Evolutionary conservation across 2,329 filamentous ascomycete species (phyloP), one percentile per base, ranked within the genome.

Genomic region (Gremmenia infestans): DNA sequence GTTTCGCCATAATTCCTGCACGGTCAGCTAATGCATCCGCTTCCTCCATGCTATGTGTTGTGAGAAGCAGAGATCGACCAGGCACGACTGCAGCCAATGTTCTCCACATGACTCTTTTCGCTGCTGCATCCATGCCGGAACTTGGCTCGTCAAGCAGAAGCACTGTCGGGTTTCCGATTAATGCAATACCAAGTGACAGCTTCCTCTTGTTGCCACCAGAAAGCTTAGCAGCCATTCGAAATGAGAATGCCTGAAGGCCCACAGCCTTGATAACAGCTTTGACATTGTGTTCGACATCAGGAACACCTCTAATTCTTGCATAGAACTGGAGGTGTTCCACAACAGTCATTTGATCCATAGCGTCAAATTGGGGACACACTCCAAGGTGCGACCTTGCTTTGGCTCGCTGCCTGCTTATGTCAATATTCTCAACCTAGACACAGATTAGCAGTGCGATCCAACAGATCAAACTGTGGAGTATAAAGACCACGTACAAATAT

Each of bases 131-230:
- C 75, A 97, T 88, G 0, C 92, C 91, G 0, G 87, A 91, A 0
- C 83, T 89, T 0, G 93, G 93, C 69, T 97, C 93, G 67, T 97
- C 93, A 2, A 97, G 85, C 0, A 97, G 78, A 1, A 97, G 76
- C 0, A 96, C 91, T 0, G 86, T 83, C 0, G 92, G 92, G 65
- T 97, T 96, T 4, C 92, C 93, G 81, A 96, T 96, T 1, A 97
- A 76, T 0, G 93, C 92, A 54, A 97, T 96, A 3, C 88, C 92
- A 0, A 97, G 80, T 17, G 85, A 90, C 1, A 97, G 76, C 72
- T 97, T 97, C n/a, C 92, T 81, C 75, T 95, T 95, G 74, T 96
- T 97, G 32, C 93, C 93, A 8, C 93, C 92, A 0, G 88, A 93
- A 0, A 97, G 79, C 47, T 88, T 87, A 53, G 81, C 79, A 0